Conservation (phyloP, 2,329 filamentous ascomycete species). For the Talaromyces funiculosus region DNA sequence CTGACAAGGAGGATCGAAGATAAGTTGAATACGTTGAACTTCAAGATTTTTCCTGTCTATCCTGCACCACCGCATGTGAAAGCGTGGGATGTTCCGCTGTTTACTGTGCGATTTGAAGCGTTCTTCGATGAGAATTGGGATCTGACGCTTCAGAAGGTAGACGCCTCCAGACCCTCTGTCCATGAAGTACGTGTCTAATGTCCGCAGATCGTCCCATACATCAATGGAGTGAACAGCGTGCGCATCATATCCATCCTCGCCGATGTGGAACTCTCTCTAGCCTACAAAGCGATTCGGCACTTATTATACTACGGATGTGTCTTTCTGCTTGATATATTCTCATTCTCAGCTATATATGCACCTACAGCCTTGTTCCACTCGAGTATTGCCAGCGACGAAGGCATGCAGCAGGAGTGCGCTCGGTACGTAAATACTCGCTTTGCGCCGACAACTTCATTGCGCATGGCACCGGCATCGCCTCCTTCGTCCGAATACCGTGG, state of each 20-base stretch:
- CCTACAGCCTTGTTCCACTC: constrained; percentile 70
- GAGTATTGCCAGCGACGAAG: constrained; percentile 66
- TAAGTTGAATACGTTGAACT: constrained; percentile 88
- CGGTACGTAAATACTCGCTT: constrained; percentile 66
- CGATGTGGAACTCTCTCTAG: constrained; percentile 79
- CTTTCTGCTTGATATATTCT: constrained; percentile 87
- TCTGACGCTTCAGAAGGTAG: constrained; percentile 47
- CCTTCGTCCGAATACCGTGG: not conserved
- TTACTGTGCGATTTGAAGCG: constrained; percentile 52
- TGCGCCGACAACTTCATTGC: constrained; percentile 22
- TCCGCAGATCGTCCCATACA: constrained; percentile 65
- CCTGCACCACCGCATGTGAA: constrained; percentile 69
- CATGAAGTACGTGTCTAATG: not conserved
- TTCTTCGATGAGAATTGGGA: constrained; percentile 53
- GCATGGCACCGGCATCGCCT: constrained; percentile 7
- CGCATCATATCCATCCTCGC: constrained; percentile 78
- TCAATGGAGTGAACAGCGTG: constrained; percentile 88
- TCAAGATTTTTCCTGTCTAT: constrained; percentile 88
- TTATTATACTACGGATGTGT: constrained; percentile 90
- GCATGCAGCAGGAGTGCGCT: constrained; percentile 80
- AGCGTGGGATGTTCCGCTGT: constrained; percentile 85
- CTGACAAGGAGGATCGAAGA: constrained; percentile 46
- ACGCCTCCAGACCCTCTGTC: not conserved
- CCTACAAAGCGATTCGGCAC: constrained; percentile 79
- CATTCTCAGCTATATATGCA: constrained; percentile 87